Conservation (phyloP, 371 early-diverging fungal genomes). For the Apophysomyces trapeziformis region DNA sequence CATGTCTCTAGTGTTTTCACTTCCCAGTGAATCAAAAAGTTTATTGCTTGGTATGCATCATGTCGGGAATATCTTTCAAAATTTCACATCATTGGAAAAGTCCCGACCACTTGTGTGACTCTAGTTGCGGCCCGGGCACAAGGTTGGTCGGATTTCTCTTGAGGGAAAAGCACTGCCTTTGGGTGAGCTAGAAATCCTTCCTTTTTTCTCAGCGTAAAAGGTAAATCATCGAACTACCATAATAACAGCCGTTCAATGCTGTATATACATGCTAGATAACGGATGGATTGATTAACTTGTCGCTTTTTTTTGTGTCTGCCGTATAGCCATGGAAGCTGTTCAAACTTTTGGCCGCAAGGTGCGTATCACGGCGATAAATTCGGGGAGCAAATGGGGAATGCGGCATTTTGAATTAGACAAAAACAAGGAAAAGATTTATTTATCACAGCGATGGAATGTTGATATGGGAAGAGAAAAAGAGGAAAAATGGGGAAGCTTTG, state of each 20-base stretch:
- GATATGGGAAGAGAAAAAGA: background rate
- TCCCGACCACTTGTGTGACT: background rate
- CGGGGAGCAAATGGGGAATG: background rate
- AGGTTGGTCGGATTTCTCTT: slow-evolving; percentile 1
- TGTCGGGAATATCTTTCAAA: too few relatives aligned
- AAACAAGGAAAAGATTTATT: background rate
- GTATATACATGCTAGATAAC: background rate
- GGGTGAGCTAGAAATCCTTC: slow-evolving; percentile 7
- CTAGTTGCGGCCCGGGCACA: background rate
- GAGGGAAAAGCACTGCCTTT: background rate
- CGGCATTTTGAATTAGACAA: background rate
- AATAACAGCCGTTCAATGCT: background rate
- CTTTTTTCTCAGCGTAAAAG: slow-evolving; percentile 11
- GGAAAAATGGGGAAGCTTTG: background rate
- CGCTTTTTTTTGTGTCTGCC: slow-evolving; percentile 20
- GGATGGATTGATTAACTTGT: slow-evolving; percentile 8
- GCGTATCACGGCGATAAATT: slow-evolving; percentile 19
- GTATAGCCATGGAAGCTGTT: slow-evolving; percentile 57
- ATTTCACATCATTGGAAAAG: background rate
- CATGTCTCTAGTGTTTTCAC: too few relatives aligned
- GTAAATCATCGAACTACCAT: background rate
- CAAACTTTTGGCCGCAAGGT: slow-evolving; percentile 66
- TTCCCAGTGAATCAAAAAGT: too few relatives aligned
- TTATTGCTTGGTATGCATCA: too few relatives aligned
- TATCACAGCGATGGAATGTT: background rate